Base-by-base conservation (phyloP, 805 yeast genomes). In the Nakazawaea ishiwadae region DNA sequence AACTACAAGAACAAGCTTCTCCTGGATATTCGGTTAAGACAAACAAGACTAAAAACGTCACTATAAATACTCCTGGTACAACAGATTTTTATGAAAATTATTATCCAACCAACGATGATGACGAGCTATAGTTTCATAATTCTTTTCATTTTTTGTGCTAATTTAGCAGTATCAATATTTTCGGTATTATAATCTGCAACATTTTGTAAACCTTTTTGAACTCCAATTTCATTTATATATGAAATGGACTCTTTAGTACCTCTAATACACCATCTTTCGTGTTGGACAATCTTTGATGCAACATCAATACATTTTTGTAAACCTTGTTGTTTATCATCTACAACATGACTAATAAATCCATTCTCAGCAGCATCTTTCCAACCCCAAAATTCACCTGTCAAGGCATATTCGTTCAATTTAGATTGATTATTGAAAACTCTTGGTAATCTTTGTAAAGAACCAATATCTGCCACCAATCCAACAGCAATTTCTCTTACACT, bases 391-490 rank as follows among this genome's bases (percentile, higher is more conserved):
- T 73, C 73, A 7, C 82, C 91, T 0, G 88, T 79, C 48, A 77
- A 68, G 4, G 84, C 77, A 36, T 76, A 59, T 49, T 81, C 84
- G 54, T 70, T 71, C 46, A 81, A 60, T 62, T 75, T 67, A 4
- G 86, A 78, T 12, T 65, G 60, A 55, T 81, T 81, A 32, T 70
- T 71, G 15, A 72, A 71, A 1, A 79, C 43, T 15, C 54, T 53
- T 4, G 86, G 81, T 44, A 83, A 52, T 53, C 91, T 68, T 59
- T 84, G 90, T 44, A 84, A 64, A 1, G 85, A 71, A 4, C 95
- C 95, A 52, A 84, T 81, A 55, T 85, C 93, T 1, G 93, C 89
- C 29, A 85, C 73, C 54, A 85, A 68, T 3, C 91, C 93, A 40
- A 84, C 68, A 47, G 78, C 75, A 45, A 84, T 77, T 60, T 84